Evolutionary conservation across 345 rosid genomes (phyloP).

Genomic region (Citrus glauca): DNA sequence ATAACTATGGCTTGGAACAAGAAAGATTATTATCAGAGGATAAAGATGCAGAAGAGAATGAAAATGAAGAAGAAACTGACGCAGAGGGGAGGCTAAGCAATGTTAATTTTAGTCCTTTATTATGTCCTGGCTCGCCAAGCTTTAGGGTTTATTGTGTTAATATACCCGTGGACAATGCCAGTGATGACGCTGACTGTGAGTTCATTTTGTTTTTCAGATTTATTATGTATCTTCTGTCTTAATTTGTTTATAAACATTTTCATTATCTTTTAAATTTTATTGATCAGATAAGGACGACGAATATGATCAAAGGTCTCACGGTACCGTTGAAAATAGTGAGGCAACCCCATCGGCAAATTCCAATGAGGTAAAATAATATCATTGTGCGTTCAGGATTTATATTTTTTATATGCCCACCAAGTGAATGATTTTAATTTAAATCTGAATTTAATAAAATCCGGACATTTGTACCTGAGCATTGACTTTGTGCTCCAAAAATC

Average conservation of each 20-base stretch:
- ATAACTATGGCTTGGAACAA: background rate
- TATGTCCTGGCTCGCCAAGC: constrained; percentile 31
- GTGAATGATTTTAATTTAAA: too few species aligned
- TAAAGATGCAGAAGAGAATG: background rate
- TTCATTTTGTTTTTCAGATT: background rate
- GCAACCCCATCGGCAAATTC: background rate
- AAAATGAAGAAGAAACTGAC: constrained; percentile 2
- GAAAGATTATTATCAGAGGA: background rate
- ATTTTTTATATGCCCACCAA: too few species aligned
- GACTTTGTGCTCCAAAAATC: too few species aligned
- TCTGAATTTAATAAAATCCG: too few species aligned
- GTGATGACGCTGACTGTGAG: constrained; percentile 11
- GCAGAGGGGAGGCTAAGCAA: constrained; percentile 1
- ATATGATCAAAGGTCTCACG: background rate
- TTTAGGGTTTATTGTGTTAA: constrained; percentile 31
- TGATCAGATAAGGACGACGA: background rate
- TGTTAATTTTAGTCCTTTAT: background rate
- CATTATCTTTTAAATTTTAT: background rate
- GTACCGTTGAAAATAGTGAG: background rate
- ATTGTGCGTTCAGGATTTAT: too few species aligned
- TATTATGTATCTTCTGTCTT: background rate
- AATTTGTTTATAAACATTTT: background rate
- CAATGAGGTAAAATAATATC: background rate
- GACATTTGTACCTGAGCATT: too few species aligned
- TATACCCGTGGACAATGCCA: background rate